These are phyloP conservation scores for Ceratobasidium sp. DNA, from an alignment of 1,284 basidiomycete species.

Conservation along the genomic window DNA sequence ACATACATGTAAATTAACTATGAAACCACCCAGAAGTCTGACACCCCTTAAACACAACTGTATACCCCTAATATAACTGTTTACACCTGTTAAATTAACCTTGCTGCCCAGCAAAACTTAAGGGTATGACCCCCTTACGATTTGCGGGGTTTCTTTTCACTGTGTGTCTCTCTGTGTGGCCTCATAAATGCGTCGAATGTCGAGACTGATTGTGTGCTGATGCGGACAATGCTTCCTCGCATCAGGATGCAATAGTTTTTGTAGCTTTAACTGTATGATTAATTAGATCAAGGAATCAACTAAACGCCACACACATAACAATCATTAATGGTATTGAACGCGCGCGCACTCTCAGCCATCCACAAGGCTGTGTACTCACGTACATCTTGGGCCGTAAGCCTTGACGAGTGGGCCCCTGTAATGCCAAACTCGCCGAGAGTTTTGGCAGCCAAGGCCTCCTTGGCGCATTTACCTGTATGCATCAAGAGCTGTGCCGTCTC, in stretches of 20 bases:
- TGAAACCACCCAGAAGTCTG: no score
- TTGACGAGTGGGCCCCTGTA: not conserved
- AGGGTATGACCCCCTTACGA: no score
- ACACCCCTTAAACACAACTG: no score
- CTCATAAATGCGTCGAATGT: slow-evolving; percentile 7
- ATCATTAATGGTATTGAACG: not conserved
- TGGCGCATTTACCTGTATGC: not conserved
- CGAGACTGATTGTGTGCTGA: not conserved
- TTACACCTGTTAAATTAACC: no score
- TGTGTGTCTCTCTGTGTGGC: no score
- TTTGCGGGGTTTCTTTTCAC: no score
- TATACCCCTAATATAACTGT: no score
- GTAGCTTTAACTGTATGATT: not conserved
- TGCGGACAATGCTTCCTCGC: not conserved
- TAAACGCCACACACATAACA: slow-evolving; percentile 3
- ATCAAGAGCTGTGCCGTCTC: not conserved
- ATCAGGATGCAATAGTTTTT: not conserved
- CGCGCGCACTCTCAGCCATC: not conserved
- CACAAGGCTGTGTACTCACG: slow-evolving; percentile 3
- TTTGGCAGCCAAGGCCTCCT: not conserved
- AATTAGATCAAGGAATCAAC: not conserved
- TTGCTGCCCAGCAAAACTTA: no score
- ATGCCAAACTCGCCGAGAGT: not conserved
- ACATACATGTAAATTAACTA: no score
- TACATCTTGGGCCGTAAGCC: not conserved